Conservation (phyloP, 371 early-diverging fungal genomes). For the Conidiobolus incongruus region DNA sequence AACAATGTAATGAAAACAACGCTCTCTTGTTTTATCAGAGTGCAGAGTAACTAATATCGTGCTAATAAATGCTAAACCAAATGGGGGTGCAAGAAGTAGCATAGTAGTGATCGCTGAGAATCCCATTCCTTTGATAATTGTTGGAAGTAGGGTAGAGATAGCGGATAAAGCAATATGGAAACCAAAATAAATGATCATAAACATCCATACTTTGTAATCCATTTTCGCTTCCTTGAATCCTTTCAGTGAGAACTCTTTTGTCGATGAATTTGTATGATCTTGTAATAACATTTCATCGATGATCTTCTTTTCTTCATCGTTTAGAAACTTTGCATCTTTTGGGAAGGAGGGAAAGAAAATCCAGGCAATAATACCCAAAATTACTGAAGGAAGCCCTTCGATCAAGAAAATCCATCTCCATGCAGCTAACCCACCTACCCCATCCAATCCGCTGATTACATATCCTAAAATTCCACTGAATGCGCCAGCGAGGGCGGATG, state of each 20-base stretch:
- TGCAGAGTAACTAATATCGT: constrained; percentile 14
- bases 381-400: constrained; percentile 4
- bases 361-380: constrained; percentile 2
- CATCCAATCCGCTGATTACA: constrained; percentile 26
- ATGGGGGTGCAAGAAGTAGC: constrained; percentile 22
- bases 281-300: not conserved
- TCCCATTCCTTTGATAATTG: constrained; percentile 19
- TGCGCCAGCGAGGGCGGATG: constrained; percentile 40
- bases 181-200: constrained; percentile 23
- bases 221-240: constrained; percentile 20
- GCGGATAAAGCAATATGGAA: constrained; percentile 28
- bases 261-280: not conserved
- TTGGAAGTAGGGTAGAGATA: constrained; percentile 23
- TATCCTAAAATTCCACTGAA: constrained; percentile 40
- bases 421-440: constrained; percentile 14
- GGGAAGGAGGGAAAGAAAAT: constrained; percentile 1
- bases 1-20: constrained; percentile 22
- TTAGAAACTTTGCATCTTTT: not conserved
- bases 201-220: constrained; percentile 24
- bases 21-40: constrained; percentile 31
- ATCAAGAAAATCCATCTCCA: constrained; percentile 25
- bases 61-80: constrained; percentile 20
- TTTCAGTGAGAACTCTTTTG: constrained; percentile 18
- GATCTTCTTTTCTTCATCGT: not conserved
- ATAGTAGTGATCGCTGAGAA: constrained; percentile 17